Base-by-base conservation (phyloP, 495 filamentous ascomycete genomes). In the Penicillium canariense region DNA sequence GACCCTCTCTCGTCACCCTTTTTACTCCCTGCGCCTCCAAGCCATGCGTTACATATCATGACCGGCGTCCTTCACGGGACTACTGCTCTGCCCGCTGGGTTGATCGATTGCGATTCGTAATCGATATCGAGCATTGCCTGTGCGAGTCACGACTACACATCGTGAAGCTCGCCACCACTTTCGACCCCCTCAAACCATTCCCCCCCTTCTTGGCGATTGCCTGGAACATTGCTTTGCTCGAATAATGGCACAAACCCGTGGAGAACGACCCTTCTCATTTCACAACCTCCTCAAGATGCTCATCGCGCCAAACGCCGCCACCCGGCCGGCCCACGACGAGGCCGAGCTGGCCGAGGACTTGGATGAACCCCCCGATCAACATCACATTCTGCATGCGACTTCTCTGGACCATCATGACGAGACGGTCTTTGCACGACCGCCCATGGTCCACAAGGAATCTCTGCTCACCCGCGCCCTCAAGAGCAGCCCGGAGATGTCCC, bases 401-500 rank as follows among this genome's bases (percentile, higher is more conserved):
- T 47, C 62, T 23, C 65, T 59, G 38, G 60, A 65, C 46, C 54
- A 63, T 48, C 67, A 73, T 17, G 67, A 65, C 22, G 50, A 68
- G 20, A 47, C 67, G 3, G 55, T 69, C 51, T 73, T 72, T 51
- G 54, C 78, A 2, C 63, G 71, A 8, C 60, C 72, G 20, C 45
- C 59, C 30, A 69, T 73, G 32, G 56, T 53, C 22, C 77, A 83
- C 34, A 83, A 86, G 53, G 81, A 87, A 62, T 94, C 90, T 7
- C 81, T 96, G 44, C 78, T 96, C 54, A 96, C 89, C 15, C 85
- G 83, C 66, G 90, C 88, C 18, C 78, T 95, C 42, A 82, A 85
- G 63, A 84, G 74, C 55, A 83, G 80, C 52, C 83, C 87, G 3
- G 83, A 85, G 46, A 65, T 76, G 47, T 65, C 62, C 32, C 76